Conservation (phyloP, 495 filamentous ascomycete genomes). For the Talaromyces trachyspermus region DNA sequence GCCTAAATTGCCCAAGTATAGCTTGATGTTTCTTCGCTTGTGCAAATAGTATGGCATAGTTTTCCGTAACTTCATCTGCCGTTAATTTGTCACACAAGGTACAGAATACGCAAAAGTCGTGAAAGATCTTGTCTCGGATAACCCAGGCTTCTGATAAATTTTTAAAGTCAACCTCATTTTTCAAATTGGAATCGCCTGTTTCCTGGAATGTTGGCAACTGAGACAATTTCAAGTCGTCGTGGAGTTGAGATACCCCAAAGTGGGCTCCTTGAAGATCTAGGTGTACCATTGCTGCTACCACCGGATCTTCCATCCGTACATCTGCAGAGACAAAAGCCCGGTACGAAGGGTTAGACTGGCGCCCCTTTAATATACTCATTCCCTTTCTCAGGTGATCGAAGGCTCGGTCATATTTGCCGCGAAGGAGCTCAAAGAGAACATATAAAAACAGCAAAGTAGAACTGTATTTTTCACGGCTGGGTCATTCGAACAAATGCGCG, state of each 20-base stretch:
- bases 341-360: not conserved
- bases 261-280: not conserved
- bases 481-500: slow-evolving; percentile 12
- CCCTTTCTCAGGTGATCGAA: slow-evolving; percentile 13
- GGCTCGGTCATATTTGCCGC: slow-evolving; percentile 13
- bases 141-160: not conserved
- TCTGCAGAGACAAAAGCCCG: not conserved
- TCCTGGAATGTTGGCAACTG: not conserved
- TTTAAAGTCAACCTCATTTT: not conserved
- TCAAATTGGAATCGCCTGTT: not conserved
- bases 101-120: not conserved
- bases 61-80: not conserved
- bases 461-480: slow-evolving; percentile 13
- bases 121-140: not conserved
- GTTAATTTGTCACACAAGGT: not conserved
- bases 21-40: not conserved
- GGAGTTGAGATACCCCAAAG: not conserved
- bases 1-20: not conserved
- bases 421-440: slow-evolving; percentile 11
- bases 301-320: not conserved
- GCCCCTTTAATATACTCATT: slow-evolving; percentile 11
- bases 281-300: not conserved
- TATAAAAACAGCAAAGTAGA: slow-evolving; percentile 17
- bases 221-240: not conserved
- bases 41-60: not conserved